Evolutionary conservation across 805 yeast species (phyloP).

Genomic region (Saccharomycopsis sp.): DNA sequence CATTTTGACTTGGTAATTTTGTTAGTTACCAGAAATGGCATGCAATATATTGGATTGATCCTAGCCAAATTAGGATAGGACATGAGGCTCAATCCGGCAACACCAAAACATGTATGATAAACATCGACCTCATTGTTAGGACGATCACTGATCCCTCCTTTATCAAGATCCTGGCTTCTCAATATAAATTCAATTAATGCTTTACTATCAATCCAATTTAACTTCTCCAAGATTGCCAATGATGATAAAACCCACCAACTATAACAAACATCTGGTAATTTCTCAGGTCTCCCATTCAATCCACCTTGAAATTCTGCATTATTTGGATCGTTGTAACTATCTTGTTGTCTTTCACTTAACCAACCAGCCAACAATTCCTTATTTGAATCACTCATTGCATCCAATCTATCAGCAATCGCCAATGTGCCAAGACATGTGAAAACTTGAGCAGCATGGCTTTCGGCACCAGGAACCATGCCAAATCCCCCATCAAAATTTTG

Average conservation of each 20-base stretch:
- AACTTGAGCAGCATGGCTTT: slow-evolving; percentile 88
- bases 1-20: slow-evolving; percentile 24
- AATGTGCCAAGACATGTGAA: slow-evolving; percentile 81
- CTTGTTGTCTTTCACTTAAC: slow-evolving; percentile 85
- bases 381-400: slow-evolving; percentile 32
- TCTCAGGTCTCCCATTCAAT: slow-evolving; percentile 92
- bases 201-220: slow-evolving; percentile 70
- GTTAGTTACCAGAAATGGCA: slow-evolving; percentile 46
- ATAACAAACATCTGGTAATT: slow-evolving; percentile 94
- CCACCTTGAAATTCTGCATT: slow-evolving; percentile 61
- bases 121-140: slow-evolving; percentile 90
- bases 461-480: slow-evolving; percentile 92
- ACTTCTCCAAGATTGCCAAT: slow-evolving; percentile 54
- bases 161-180: slow-evolving; percentile 63
- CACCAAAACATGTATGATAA: slow-evolving; percentile 85
- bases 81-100: slow-evolving; percentile 79
- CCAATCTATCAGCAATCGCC: slow-evolving; percentile 56
- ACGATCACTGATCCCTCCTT: slow-evolving; percentile 91
- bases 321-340: slow-evolving; percentile 17
- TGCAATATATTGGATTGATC: slow-evolving; percentile 82
- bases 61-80: slow-evolving; percentile 43
- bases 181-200: slow-evolving; percentile 63
- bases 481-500: slow-evolving; percentile 94
- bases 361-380: slow-evolving; percentile 63
- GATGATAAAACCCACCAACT: slow-evolving; percentile 95